Evolutionary conservation across 2,329 filamentous ascomycete species (phyloP).

Genomic region (Pseudocercospora fijiensis): DNA sequence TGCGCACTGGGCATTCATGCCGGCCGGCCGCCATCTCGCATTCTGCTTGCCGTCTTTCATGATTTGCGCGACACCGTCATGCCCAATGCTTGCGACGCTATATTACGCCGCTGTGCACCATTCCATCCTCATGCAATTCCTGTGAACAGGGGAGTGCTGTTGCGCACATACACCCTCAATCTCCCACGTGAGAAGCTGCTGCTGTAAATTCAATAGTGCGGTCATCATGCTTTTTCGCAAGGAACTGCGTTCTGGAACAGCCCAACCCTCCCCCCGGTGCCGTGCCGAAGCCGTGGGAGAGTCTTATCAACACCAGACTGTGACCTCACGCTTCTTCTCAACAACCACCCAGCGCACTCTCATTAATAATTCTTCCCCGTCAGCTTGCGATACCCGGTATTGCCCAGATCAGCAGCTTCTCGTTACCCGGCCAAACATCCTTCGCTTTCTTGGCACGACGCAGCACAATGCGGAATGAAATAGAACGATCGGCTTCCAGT

Average conservation of each 20-base stretch:
- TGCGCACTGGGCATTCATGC: neutral
- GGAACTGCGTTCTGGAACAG: conserved; percentile 1
- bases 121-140: neutral
- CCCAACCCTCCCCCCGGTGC: neutral
- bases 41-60: neutral
- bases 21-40: neutral
- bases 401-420: neutral
- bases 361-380: neutral
- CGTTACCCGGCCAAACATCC: conserved; percentile 2
- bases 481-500: conserved; percentile 14
- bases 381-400: neutral
- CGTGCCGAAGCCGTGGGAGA: neutral
- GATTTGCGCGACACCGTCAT: conserved; percentile 2
- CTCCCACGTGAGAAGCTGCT: neutral
- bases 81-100: conserved; percentile 1
- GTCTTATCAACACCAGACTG: neutral
- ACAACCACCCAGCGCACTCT: neutral
- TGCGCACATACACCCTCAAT: neutral
- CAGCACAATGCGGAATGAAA: conserved; percentile 9
- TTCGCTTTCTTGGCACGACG: conserved; percentile 9
- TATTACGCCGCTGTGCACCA: neutral
- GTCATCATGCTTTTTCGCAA: conserved; percentile 6
- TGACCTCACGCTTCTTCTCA: neutral
- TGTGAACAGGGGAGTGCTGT: neutral
- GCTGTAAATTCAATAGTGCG: neutral